Conservation (phyloP, 306 rosid species). For the Dalbergia cultrata region DNA sequence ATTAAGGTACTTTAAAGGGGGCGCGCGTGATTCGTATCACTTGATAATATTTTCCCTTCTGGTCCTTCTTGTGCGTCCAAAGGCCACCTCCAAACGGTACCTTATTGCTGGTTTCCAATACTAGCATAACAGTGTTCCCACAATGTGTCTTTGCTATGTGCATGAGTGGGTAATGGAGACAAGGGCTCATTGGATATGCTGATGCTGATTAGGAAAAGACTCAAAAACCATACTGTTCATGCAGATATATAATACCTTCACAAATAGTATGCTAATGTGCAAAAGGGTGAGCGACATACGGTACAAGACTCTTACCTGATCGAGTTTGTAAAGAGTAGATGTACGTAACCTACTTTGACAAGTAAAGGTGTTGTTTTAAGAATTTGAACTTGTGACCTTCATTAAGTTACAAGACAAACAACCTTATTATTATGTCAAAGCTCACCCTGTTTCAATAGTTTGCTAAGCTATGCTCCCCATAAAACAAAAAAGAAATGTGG, state of each 20-base stretch:
- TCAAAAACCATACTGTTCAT: slow-evolving; percentile 26
- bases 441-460: too few species aligned
- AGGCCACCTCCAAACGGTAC: slow-evolving; percentile 15
- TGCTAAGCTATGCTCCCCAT: too few species aligned
- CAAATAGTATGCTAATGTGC: neutral
- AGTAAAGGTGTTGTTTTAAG: too few species aligned
- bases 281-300: too few species aligned
- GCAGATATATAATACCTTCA: neutral
- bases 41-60: slow-evolving; percentile 3
- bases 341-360: too few species aligned
- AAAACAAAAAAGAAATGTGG: neutral
- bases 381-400: too few species aligned
- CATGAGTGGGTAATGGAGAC: slow-evolving; percentile 21
- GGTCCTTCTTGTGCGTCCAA: slow-evolving; percentile 31
- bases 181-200: neutral
- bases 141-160: slow-evolving; percentile 25
- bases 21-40: slow-evolving; percentile 47
- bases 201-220: neutral
- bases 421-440: too few species aligned
- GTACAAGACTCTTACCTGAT: too few species aligned
- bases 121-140: slow-evolving; percentile 19
- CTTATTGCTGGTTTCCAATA: slow-evolving; percentile 31
- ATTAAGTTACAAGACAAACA: too few species aligned
- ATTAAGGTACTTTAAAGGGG: slow-evolving; percentile 45
- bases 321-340: too few species aligned